Conservation (phyloP, 2,329 filamentous ascomycete genomes). For the Colletotrichum endophyticum region DNA sequence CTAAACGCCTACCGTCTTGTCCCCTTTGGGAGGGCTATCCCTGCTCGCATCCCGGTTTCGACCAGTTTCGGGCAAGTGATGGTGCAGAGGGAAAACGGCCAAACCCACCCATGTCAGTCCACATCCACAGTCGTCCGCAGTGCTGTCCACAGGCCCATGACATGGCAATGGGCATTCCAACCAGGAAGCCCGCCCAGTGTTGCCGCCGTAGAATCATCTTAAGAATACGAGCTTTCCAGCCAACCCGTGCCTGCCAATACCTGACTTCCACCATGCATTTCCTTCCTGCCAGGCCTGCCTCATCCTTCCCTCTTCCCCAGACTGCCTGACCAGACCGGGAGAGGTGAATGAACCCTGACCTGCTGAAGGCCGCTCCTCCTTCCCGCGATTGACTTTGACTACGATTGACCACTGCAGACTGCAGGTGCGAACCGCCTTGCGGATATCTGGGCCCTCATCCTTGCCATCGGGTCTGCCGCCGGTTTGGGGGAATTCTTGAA, state of each 20-base stretch:
- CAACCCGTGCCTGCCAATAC: background rate
- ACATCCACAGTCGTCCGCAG: background rate
- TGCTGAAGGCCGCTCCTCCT: background rate
- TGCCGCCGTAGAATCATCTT: constrained; percentile 15
- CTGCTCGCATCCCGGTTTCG: constrained; percentile 12
- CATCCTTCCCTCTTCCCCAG: constrained; percentile 9
- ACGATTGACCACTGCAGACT: background rate
- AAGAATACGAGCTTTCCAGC: constrained; percentile 18
- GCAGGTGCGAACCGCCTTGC: background rate
- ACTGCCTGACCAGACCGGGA: background rate
- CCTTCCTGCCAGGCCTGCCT: background rate
- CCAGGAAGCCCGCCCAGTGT: background rate
- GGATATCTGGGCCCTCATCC: background rate
- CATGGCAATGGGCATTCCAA: constrained; percentile 7
- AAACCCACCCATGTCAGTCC: constrained; percentile 1
- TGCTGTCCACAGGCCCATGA: constrained; percentile 1
- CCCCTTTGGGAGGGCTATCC: background rate
- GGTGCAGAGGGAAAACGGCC: background rate
- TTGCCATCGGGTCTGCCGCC: constrained; percentile 12
- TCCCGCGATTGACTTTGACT: background rate
- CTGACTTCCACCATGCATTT: background rate
- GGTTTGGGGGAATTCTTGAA: constrained; percentile 3
- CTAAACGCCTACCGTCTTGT: background rate
- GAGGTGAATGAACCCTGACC: background rate
- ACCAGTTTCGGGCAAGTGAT: constrained; percentile 17